Evolutionary conservation across 78 protist species (phyloP).

Genomic region (Pigoraptor vietnamica): DNA sequence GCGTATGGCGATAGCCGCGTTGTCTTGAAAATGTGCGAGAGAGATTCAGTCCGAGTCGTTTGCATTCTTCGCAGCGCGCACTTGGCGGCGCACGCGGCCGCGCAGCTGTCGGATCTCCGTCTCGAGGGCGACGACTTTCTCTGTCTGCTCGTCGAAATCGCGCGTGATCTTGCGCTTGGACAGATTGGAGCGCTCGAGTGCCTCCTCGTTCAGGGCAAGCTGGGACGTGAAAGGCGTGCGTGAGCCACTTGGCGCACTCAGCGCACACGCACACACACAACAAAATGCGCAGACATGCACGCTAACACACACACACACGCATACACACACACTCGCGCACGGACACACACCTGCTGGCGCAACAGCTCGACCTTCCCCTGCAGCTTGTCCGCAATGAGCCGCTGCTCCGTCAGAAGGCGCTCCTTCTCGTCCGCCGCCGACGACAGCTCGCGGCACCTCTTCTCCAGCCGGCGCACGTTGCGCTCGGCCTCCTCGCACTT

Average conservation of each 20-base stretch:
- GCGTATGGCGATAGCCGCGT: too few relatives aligned
- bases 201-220: background rate
- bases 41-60: background rate
- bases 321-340: too few relatives aligned
- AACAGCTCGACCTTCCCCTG: background rate
- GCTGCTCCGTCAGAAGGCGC: background rate
- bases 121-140: background rate
- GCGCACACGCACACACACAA: too few relatives aligned
- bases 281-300: too few relatives aligned
- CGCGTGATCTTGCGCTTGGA: background rate
- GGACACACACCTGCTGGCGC: background rate
- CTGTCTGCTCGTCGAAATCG: background rate
- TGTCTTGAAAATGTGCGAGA: too few relatives aligned
- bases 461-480: background rate
- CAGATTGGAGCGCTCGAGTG: background rate
- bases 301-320: too few relatives aligned
- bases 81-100: background rate
- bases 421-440: background rate
- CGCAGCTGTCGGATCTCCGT: background rate
- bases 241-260: too few relatives aligned
- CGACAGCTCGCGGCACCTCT: background rate
- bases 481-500: background rate
- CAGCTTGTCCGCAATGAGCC: background rate
- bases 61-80: background rate
- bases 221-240: too few relatives aligned